Evolutionary conservation across 169 alveolate species (phyloP).

Genomic region (Eimeria falciformis): DNA sequence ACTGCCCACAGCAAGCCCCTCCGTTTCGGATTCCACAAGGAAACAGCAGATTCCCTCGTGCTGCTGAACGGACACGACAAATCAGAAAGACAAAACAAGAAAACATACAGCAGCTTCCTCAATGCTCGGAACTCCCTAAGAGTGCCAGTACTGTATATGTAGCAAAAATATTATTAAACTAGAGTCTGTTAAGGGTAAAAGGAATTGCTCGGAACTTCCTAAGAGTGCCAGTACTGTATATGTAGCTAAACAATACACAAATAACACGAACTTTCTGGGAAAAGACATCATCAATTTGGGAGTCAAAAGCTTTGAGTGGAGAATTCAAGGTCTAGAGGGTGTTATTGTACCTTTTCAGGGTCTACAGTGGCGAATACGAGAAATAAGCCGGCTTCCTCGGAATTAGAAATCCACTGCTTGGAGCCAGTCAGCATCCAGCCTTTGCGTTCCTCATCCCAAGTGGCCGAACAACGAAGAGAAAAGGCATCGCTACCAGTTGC

Average conservation of each 20-base stretch:
- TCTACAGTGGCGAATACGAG: slow-evolving; percentile 70
- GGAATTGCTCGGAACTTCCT: too few relatives aligned
- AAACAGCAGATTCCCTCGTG: slow-evolving; percentile 71
- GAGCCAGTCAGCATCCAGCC: slow-evolving; percentile 28
- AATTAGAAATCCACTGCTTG: slow-evolving; percentile 71
- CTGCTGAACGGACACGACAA: not conserved
- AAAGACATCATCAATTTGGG: too few relatives aligned
- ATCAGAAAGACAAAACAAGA: too few relatives aligned
- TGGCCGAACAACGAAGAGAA: slow-evolving; percentile 58
- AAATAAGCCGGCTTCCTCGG: slow-evolving; percentile 76
- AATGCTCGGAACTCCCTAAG: too few relatives aligned
- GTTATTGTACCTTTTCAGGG: slow-evolving; percentile 11
- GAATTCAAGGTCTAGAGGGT: not conserved
- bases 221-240: too few relatives aligned
- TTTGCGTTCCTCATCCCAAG: slow-evolving; percentile 11
- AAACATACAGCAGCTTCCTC: too few relatives aligned
- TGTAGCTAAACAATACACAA: too few relatives aligned
- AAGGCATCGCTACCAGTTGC: slow-evolving; percentile 72
- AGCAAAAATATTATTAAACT: too few relatives aligned
- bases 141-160: too few relatives aligned
- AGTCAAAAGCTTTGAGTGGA: not conserved
- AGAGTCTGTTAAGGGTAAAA: too few relatives aligned
- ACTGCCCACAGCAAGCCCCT: slow-evolving; percentile 59
- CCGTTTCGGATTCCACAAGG: slow-evolving; percentile 43
- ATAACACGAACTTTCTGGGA: too few relatives aligned